Percentiles rank a stretch among this genome's conserved stretches.
Conservation (phyloP, 306 rosid species). For the Acacia crassicarpa region DNA sequence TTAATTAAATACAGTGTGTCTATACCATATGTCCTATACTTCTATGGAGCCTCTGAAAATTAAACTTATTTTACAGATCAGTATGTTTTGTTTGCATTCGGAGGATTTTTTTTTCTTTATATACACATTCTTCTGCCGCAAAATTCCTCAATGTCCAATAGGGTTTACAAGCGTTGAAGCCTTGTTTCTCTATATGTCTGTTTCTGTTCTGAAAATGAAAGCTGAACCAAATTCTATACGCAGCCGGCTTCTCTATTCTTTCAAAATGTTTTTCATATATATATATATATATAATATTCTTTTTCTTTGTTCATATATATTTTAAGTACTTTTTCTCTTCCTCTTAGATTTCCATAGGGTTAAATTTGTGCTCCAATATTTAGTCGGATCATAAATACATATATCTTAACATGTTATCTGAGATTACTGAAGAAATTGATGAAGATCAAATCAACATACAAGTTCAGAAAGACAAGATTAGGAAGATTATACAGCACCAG, state of each 20-base stretch:
- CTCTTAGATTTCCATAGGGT: neutral
- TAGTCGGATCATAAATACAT: neutral
- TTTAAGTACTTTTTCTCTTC: slow-evolving; percentile 27
- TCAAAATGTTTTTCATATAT: no score
- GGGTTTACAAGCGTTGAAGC: neutral
- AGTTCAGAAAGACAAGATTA: slow-evolving; percentile 50
- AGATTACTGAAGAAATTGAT: slow-evolving; percentile 56
- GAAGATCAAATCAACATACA: slow-evolving; percentile 55
- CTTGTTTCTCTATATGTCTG: slow-evolving; percentile 32
- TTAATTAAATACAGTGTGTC: neutral
- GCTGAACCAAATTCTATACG: slow-evolving; percentile 22
- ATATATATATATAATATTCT: neutral
- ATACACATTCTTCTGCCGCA: neutral
- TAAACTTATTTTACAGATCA: no score
- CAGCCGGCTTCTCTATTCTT: slow-evolving; percentile 44
- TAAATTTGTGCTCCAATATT: neutral
- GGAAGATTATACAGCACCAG: slow-evolving; percentile 61
- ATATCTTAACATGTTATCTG: slow-evolving; percentile 35
- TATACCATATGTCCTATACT: neutral
- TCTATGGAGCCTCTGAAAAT: neutral
- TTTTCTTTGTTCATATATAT: slow-evolving; percentile 25
- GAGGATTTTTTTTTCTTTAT: neutral
- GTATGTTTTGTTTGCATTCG: neutral
- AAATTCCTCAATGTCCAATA: neutral
- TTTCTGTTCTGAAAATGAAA: slow-evolving; percentile 1